Evolutionary conservation across 805 yeast genomes (phyloP).

Genomic region (Nakazawaea ishiwadae): DNA sequence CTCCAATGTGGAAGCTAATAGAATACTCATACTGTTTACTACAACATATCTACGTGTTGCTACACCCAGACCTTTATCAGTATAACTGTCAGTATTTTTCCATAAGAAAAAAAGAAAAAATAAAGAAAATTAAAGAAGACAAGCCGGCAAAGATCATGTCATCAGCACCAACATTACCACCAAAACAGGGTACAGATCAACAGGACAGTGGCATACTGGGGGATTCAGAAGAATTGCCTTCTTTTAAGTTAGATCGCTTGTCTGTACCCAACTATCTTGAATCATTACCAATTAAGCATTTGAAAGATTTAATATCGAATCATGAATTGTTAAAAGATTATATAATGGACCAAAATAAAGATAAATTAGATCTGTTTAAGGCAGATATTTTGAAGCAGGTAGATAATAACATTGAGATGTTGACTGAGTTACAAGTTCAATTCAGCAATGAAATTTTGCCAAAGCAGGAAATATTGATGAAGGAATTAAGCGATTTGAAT

Average conservation of each 20-base stretch:
- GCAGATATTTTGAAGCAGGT: neutral
- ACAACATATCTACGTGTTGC: too few relatives aligned
- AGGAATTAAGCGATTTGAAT: neutral
- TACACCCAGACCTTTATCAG: too few relatives aligned
- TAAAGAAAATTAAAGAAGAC: neutral
- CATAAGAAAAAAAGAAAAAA: neutral
- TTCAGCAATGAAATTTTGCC: neutral
- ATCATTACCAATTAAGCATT: slow-evolving; percentile 1
- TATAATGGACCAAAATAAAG: neutral
- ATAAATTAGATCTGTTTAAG: neutral
- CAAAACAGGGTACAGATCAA: neutral
- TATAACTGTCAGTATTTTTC: too few relatives aligned
- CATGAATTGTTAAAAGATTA: slow-evolving; percentile 7
- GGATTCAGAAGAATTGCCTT: neutral
- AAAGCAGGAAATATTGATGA: neutral
- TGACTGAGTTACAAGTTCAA: neutral
- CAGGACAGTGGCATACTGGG: neutral
- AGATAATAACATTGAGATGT: neutral
- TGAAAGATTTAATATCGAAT: slow-evolving; percentile 2
- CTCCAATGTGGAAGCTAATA: too few relatives aligned
- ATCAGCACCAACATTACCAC: neutral
- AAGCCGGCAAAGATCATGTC: too few relatives aligned
- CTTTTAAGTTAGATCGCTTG: neutral
- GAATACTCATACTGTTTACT: too few relatives aligned
- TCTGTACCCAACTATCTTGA: slow-evolving; percentile 3